Base-by-base conservation (phyloP, 2,329 filamentous ascomycete species). In the Fusarium tanahbumbuense region DNA sequence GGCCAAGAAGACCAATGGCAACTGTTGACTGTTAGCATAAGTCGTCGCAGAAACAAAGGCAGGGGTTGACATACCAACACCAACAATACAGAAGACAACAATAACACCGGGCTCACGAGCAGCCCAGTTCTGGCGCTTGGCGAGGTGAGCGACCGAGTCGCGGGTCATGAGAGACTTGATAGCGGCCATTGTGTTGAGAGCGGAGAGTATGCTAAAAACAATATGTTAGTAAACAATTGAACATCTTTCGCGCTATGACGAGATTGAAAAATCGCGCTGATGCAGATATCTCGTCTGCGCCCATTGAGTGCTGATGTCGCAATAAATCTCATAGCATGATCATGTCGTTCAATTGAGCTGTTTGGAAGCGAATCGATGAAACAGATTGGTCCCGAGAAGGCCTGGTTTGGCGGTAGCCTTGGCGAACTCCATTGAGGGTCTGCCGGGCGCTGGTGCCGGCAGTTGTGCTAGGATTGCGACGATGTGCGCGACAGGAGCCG, bases 61-160 rank as follows among this genome's bases (percentile, higher is more conserved):
- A 10, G 53, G 32, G 32, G 18, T 23, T 23, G n/a, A 56, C 79
- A 48, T 79, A 82, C 80, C 80, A 53, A 82, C 55, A 62, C 78
- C 79, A 68, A 83, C 77, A 56, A 83, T 83, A 75, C 77, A 79
- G 73, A 83, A 82, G 70, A 83, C 82, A 55, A 82, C 77, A 64
- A 83, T 76, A 70, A 82, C 80, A 74, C 82, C 82, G 54, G 76
- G 75, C 56, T 83, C 78, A 59, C 73, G 67, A 30, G 76, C 61
- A 54, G 82, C 75, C 80, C 80, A 83, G 78, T 78, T 83, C 67
- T 78, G 61, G 64, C 82, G 81, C 80, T 81, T 82, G 71, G 71
- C 75, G 48, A 83, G 77, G 77, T 77, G 68, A 50, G 80, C 70
- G 72, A 77, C 78, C 61, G 76, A 72, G 73, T 81, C 78, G 74